Percentiles rank a stretch among this genome's conserved stretches.
Conservation (phyloP, 371 early-diverging fungal species). For the Syncephalis plumigaleata region DNA sequence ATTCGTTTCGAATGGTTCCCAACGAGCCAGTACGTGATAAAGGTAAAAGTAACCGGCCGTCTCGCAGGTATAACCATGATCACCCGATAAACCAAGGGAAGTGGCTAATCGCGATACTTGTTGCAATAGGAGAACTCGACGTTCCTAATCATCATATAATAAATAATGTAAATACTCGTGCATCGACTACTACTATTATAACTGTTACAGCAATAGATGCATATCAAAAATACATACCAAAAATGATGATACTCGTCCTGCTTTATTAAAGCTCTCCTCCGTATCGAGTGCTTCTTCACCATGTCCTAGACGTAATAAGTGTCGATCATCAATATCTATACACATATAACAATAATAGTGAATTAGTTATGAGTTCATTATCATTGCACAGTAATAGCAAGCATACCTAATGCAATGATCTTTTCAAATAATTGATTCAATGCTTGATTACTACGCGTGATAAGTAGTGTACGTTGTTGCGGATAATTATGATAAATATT, state of each 20-base stretch:
- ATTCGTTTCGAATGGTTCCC: constrained; percentile 44
- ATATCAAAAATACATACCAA: constrained; percentile 14
- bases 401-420: constrained; percentile 53
- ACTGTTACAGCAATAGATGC: too few relatives aligned
- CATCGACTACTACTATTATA: too few relatives aligned
- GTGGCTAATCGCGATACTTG: constrained; percentile 61
- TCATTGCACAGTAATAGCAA: too few relatives aligned
- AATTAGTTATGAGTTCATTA: too few relatives aligned
- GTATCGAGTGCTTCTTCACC: constrained; percentile 81
- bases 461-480: constrained; percentile 68
- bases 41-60: constrained; percentile 78
- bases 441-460: constrained; percentile 92
- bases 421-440: constrained; percentile 91
- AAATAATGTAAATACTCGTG: too few relatives aligned
- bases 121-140: constrained; percentile 47
- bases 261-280: constrained; percentile 67
- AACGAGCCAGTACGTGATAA: constrained; percentile 50
- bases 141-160: constrained; percentile 21
- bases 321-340: constrained; percentile 84
- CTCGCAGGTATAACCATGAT: constrained; percentile 83
- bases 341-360: too few relatives aligned
- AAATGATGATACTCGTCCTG: constrained; percentile 82
- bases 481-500: constrained; percentile 85
- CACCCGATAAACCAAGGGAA: constrained; percentile 51
- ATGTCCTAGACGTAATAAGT: constrained; percentile 85